Percentiles rank a stretch among this genome's conserved stretches.
phyloP scores from a whole-genome alignment of 805 yeast species.

The Limtongia smithiae region DNA sequence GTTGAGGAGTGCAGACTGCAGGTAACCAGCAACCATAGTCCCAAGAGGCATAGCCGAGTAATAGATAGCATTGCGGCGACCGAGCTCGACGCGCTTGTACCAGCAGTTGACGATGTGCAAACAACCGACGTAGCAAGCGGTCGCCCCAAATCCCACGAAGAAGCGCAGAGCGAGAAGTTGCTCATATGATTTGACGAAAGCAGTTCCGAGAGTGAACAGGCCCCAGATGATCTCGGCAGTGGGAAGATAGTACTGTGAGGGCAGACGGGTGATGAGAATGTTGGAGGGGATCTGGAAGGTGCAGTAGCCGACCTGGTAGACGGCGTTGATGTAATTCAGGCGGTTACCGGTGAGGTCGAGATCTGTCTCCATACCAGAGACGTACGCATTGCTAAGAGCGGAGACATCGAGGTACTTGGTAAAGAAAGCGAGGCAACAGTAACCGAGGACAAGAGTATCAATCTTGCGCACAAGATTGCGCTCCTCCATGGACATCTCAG shows the following conservation, averaged over 20 bases:
- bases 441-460: slow-evolving; percentile 52
- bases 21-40: slow-evolving; percentile 56
- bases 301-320: slow-evolving; percentile 58
- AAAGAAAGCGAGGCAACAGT: slow-evolving; percentile 62
- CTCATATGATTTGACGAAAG: slow-evolving; percentile 48
- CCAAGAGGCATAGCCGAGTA: slow-evolving; percentile 64
- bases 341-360: slow-evolving; percentile 60
- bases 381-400: slow-evolving; percentile 62
- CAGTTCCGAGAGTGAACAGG: slow-evolving; percentile 56
- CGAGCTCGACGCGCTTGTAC: slow-evolving; percentile 55
- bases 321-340: slow-evolving; percentile 53
- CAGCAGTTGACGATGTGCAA: slow-evolving; percentile 38
- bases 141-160: slow-evolving; percentile 66
- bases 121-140: slow-evolving; percentile 57
- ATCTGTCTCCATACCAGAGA: slow-evolving; percentile 56
- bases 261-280: slow-evolving; percentile 53
- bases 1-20: slow-evolving; percentile 53
- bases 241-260: slow-evolving; percentile 55
- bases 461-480: slow-evolving; percentile 49
- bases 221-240: slow-evolving; percentile 65
- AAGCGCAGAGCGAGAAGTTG: slow-evolving; percentile 62
- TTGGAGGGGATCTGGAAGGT: slow-evolving; percentile 63
- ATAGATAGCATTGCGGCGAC: slow-evolving; percentile 58
- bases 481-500: slow-evolving; percentile 37
- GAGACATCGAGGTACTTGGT: slow-evolving; percentile 61